Percentiles rank a stretch among this genome's conserved stretches.
Conservation (phyloP, 2,329 filamentous ascomycete genomes). For the Colletotrichum sp. region DNA sequence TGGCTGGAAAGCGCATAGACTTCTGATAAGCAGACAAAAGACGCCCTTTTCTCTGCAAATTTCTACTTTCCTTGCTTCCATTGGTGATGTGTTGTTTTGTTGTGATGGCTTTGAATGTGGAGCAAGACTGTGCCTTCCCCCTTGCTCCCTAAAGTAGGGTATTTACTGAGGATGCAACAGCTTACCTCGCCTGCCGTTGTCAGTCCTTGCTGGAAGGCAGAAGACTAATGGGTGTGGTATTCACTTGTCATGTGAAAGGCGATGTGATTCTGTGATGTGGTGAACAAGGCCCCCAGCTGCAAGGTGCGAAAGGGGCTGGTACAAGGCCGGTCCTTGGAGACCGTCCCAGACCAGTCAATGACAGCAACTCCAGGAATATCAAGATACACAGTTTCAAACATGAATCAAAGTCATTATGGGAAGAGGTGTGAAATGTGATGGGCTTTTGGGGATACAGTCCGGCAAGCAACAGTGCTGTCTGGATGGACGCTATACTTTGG, state of each 20-base stretch:
- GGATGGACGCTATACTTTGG: accelerated
- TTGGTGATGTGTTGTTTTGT: neutral
- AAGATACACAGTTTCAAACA: too few relatives aligned
- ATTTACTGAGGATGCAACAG: neutral
- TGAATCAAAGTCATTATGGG: too few relatives aligned
- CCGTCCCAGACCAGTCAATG: neutral
- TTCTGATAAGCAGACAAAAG: neutral
- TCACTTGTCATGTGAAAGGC: neutral
- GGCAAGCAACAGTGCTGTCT: neutral
- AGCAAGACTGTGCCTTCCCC: neutral
- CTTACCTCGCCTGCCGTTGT: neutral
- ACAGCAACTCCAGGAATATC: neutral
- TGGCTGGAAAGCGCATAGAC: neutral
- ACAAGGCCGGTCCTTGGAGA: neutral
- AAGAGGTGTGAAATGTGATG: too few relatives aligned
- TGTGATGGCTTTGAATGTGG: neutral
- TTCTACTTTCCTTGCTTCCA: neutral
- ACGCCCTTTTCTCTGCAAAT: neutral
- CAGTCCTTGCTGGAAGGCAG: neutral
- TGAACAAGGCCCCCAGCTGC: neutral
- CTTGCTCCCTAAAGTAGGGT: neutral
- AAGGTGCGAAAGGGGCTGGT: neutral
- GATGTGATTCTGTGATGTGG: neutral
- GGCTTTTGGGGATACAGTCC: neutral
- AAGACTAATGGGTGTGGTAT: neutral